These are phyloP conservation scores for Pyronema domesticum DNA, from an alignment of 495 filamentous ascomycete species.

Conservation along the genomic window DNA sequence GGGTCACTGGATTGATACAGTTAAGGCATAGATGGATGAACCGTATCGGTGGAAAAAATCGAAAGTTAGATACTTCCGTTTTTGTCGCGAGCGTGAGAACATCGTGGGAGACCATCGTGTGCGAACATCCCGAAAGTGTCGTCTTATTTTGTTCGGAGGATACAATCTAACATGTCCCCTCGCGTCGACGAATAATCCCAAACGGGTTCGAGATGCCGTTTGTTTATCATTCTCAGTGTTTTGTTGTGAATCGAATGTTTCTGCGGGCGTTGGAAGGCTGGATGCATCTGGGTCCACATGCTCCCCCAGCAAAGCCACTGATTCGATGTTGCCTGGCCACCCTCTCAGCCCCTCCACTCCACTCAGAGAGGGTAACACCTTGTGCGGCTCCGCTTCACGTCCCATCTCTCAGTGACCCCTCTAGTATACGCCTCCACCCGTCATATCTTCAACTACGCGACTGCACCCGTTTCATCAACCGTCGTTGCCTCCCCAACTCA, in stretches of 20 bases:
- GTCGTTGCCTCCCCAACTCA: background rate
- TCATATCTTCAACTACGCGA: background rate
- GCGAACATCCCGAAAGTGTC: too few relatives aligned
- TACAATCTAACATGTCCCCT: too few relatives aligned
- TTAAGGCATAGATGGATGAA: too few relatives aligned
- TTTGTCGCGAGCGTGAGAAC: too few relatives aligned
- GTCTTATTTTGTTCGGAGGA: too few relatives aligned
- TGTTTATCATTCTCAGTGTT: background rate
- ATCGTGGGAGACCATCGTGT: too few relatives aligned
- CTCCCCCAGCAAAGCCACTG: too few relatives aligned
- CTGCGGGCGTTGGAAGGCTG: background rate
- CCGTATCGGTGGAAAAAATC: too few relatives aligned
- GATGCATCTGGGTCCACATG: background rate
- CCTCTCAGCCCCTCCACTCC: background rate
- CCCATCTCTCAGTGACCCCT: background rate
- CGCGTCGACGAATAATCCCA: background rate
- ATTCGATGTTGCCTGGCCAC: background rate
- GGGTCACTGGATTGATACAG: too few relatives aligned
- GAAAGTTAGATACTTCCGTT: too few relatives aligned
- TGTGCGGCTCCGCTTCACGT: background rate
- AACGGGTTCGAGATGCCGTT: background rate
- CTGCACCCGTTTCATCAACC: background rate
- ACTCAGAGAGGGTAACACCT: background rate
- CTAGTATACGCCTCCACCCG: background rate
- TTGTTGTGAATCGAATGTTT: background rate